Base-by-base conservation (phyloP, 2,329 filamentous ascomycete species). In the Bertia moriformis region DNA sequence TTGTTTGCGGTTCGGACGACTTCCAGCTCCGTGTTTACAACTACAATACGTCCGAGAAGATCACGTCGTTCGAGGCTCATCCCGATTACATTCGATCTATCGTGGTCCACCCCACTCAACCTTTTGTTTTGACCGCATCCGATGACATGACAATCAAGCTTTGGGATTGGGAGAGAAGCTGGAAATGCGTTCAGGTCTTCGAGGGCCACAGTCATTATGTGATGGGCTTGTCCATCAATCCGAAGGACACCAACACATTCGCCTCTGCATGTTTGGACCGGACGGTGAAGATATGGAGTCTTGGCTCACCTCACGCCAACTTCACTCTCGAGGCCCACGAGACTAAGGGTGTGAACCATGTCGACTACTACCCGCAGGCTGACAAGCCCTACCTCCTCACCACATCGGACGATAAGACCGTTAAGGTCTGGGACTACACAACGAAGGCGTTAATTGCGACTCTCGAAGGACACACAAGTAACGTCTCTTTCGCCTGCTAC, bases 11-110 rank as follows among this genome's bases (percentile, higher is more conserved):
- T 55, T 89, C 82, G 49, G 85, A 93, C 65, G 86, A 94, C 66
- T 98, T 93, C 65, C 72, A 78, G 56, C 60, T 78, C 40, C 83
- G 89, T 50, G 84, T 93, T 46, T 93, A 94, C 73, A 96, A 98
- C 67, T 98, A 96, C 73, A 96, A 98, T 66, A 98, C 91, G 40
- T 93, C 86, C 43, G 91, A 98, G 64, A 96, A 95, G 73, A 91
- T 96, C 53, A 89, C 87, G 40, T 84, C 84, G 14, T 96, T 95
- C 61, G 89, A 96, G 65, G 89, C 88, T 39, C 91, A 98, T 58
- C 91, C 91, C 44, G 91, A 98, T 62, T 98, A 98, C 56, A 96
- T 98, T 57, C 84, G 91, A 51, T 88, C 91, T 38, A 95, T 98
- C 50, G 86, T 81, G 46, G 85, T 98, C 27, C 91, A 98, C 59